Percentiles rank a stretch among this genome's conserved stretches.
Evolutionary conservation across 352 stramenopile species (phyloP).

Genomic region (Aphanomyces stellatus): DNA sequence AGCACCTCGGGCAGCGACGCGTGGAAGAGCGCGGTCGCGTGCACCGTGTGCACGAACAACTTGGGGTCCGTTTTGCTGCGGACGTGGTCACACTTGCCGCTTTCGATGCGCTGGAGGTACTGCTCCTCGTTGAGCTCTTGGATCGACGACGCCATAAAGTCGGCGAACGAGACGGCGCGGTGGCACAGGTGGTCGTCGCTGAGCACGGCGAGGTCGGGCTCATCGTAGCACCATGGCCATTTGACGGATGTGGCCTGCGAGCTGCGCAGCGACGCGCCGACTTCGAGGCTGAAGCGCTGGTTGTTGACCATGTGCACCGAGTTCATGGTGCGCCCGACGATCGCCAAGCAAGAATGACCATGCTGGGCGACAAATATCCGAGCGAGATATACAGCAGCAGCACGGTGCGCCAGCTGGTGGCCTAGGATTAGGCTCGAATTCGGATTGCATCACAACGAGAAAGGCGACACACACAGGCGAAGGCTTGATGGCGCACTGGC

Average conservation of each 20-base stretch:
- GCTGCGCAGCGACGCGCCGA: background rate
- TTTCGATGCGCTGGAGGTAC: slow-evolving; percentile 3
- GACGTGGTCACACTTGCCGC: background rate
- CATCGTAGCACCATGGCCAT: background rate
- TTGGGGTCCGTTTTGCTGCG: slow-evolving; percentile 1
- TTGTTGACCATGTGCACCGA: background rate
- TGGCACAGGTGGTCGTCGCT: background rate
- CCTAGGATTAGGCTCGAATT: too few species aligned
- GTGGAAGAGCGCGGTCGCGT: background rate
- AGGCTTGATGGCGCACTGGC: too few species aligned
- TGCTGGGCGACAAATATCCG: too few species aligned
- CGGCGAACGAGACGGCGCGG: background rate
- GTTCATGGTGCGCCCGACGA: background rate
- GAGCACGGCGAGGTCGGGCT: background rate
- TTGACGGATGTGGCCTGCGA: background rate
- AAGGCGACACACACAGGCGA: too few species aligned
- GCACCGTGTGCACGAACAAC: background rate
- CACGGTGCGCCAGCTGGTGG: too few species aligned
- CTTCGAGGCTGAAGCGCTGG: background rate
- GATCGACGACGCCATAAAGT: slow-evolving; percentile 3
- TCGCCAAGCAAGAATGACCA: background rate
- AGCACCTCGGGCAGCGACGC: slow-evolving; percentile 5
- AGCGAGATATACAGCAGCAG: too few species aligned
- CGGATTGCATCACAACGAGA: too few species aligned
- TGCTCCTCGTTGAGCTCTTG: background rate